A percentile compares a stretch with the other conserved stretches of the same genome.
Conservation (phyloP, 306 rosid genomes). For the Gastrolobium bilobum region DNA sequence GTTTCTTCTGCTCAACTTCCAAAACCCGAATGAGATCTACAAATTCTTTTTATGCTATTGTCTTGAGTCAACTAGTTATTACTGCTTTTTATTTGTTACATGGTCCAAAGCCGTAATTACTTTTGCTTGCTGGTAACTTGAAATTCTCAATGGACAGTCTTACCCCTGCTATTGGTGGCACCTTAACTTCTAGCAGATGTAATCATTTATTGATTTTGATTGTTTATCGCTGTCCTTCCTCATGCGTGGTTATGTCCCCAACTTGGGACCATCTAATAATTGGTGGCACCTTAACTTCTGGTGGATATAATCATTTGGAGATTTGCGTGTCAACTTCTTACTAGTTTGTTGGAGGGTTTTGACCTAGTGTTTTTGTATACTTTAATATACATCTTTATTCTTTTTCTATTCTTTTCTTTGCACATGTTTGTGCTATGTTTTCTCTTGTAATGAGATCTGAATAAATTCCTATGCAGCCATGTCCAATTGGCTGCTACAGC, state of each 20-base stretch:
- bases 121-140: not conserved
- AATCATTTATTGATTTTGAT: not conserved
- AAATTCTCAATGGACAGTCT: not conserved
- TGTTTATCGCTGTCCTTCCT: not conserved
- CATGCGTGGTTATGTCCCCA: conserved; percentile 1
- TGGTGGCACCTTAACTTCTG: not conserved
- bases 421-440: not conserved
- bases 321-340: not conserved
- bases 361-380: not conserved
- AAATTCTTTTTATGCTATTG: not conserved
- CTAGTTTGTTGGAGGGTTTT: conserved; percentile 14
- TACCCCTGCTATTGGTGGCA: not conserved
- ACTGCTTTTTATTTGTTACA: not conserved
- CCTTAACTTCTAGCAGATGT: too few relatives aligned
- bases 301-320: too few relatives aligned
- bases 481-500: conserved; percentile 90
- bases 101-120: not conserved
- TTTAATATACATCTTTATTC: not conserved
- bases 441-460: conserved; percentile 41
- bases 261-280: not conserved
- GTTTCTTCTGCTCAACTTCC: conserved; percentile 1
- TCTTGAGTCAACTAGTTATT: not conserved
- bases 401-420: not conserved
- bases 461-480: conserved; percentile 67
- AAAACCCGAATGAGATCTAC: not conserved